Conservation (phyloP, 208 protist genomes). For the Leishmania aethiopica region DNA sequence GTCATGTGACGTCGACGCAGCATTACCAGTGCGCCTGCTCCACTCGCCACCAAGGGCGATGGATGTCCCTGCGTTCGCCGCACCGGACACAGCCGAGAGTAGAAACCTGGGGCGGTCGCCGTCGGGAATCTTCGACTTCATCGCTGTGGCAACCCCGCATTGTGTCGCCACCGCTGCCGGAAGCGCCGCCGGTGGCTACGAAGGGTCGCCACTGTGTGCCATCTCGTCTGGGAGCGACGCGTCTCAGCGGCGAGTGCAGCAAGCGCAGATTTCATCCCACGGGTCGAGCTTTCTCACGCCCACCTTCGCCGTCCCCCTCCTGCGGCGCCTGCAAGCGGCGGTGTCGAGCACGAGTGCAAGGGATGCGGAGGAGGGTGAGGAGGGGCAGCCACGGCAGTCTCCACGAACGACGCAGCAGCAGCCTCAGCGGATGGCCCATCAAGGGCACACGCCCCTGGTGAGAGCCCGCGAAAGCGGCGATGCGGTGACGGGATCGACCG, state of each 20-base stretch:
- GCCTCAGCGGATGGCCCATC: background rate
- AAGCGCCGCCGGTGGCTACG: background rate
- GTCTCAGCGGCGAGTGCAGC: background rate
- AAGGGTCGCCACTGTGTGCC: constrained; percentile 1
- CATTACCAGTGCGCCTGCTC: background rate
- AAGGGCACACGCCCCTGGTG: too few relatives aligned
- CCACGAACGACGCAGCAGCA: background rate
- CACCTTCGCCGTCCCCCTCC: background rate
- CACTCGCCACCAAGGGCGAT: background rate
- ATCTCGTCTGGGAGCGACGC: background rate
- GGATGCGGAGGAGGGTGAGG: background rate
- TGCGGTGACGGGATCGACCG: background rate
- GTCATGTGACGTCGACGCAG: background rate
- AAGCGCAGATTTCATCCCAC: background rate
- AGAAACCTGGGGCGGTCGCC: background rate
- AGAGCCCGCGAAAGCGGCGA: background rate
- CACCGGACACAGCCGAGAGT: background rate
- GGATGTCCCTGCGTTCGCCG: background rate
- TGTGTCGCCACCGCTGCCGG: background rate
- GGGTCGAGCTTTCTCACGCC: constrained; percentile 19
- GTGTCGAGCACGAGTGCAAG: background rate
- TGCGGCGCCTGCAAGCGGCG: background rate
- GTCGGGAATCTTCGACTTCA: background rate
- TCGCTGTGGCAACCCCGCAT: background rate
- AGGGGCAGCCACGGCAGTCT: background rate